phyloP scores from a whole-genome alignment of 1,284 basidiomycete species.

The Naganishia cerealis region DNA sequence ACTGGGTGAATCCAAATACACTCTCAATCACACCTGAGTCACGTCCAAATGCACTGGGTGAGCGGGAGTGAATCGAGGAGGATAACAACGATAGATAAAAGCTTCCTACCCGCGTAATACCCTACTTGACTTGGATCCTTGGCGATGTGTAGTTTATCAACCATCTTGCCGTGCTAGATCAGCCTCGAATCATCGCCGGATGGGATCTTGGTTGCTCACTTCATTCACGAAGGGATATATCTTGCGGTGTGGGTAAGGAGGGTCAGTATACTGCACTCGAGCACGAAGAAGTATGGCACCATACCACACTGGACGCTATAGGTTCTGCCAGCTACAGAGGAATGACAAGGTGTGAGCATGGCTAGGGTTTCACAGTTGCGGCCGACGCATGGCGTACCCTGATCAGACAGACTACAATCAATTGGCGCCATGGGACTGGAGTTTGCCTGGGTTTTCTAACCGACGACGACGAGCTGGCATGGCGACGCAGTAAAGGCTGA shows the following conservation, averaged over 20 bases:
- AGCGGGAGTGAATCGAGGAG: neutral
- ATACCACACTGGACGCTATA: constrained; percentile 26
- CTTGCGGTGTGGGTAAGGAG: neutral
- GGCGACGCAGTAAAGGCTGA: neutral
- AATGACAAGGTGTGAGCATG: neutral
- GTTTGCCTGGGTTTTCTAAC: neutral
- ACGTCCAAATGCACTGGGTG: neutral
- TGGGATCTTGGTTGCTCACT: constrained; percentile 1
- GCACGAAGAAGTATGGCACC: neutral
- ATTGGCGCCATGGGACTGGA: constrained; percentile 28
- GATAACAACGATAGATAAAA: no score
- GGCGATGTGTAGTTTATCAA: constrained; percentile 17
- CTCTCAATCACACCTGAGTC: constrained; percentile 19
- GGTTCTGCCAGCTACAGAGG: constrained; percentile 29
- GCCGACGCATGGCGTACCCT: constrained; percentile 7
- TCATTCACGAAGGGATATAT: constrained; percentile 30
- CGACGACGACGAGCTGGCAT: neutral
- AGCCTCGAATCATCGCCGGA: neutral
- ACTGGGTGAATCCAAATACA: constrained; percentile 27
- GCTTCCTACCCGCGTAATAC: constrained; percentile 28
- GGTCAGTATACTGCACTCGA: neutral
- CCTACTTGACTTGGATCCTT: constrained; percentile 31
- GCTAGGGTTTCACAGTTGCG: neutral
- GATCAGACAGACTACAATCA: constrained; percentile 23
- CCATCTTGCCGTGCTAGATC: constrained; percentile 7